Evolutionary conservation across 73 alveolate genomes (phyloP), one percentile per base, ranked within the genome.

Genomic region (Paramecium octaurelia): DNA sequence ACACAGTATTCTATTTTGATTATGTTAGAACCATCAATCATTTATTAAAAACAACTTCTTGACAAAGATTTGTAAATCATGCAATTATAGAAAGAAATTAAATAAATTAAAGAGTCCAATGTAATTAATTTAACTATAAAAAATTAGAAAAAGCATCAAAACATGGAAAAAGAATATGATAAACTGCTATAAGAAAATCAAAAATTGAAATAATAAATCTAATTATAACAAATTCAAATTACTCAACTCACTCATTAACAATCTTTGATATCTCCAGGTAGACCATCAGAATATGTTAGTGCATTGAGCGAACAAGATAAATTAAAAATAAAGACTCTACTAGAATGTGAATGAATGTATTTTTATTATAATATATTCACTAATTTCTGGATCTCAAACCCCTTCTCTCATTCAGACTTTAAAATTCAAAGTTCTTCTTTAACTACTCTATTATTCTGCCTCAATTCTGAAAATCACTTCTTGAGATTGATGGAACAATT

Each of bases 331-430:
- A 64, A 34, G 27, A 64, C 84, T 12, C 35, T 64, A 64, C 84
- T 64, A 64, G 84, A 64, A 64, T 64, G 84, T 64, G 84, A 64
- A 27, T 64, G 84, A 64, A 54, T n/a, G 34, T 54, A 54, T 54
- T 48, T 16, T 54, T 54, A 40, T 40, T 18, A 54, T 54, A 54
- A 54, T 54, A 54, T 54, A 54, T 18, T 54, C 69, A 54, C 31
- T 54, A 16, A 54, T 54, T 18, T 54, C 34, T 18, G 20, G 8
- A 54, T 54, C 18, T 16, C 16, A 18, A 40, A 40, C n/a, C 31
- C 31, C 1, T 27, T 46, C 16, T 46, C 59, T 18, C 21, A 54
- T 14, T 54, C 69, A 54, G 35, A 54, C 21, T 18, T 54, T 16
- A 54, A 4, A 7, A 18, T 54, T 18, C n/a, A n/a, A 54, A 0